Base-by-base conservation (phyloP, 306 rosid genomes). In the Vigna mungo region DNA sequence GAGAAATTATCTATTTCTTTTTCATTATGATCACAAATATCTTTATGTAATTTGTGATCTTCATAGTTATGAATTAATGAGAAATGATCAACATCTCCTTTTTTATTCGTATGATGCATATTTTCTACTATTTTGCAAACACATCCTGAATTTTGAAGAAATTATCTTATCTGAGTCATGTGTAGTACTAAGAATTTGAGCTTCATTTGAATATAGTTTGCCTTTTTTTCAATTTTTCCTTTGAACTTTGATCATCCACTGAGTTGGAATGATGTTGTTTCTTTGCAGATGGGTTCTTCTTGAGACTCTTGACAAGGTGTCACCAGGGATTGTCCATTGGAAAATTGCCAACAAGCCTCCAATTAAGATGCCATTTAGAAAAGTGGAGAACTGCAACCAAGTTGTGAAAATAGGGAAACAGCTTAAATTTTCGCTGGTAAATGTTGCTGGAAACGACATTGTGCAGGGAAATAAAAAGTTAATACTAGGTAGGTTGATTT, bases 361-460 rank as follows among this genome's bases (percentile, higher is more conserved):
- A 4, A 92, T 95, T 41, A 92, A 92, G 86, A 92, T 95, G 99
- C 99, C 99, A 44, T 92, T 95, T 69, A 95, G 84, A 83, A 95
- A 95, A 90, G 97, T 95, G n/a, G 97, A 95, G 81, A 95, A 95
- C 81, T 95, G 99, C 81, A 95, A 95, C 76, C 99, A 95, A 84
- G 97, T 92, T 30, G 93, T 95, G 64, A 92, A 90, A 83, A 79
- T 95, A 5, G 99, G 99, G 86, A 95, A 89, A 76, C 97, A 95
- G 70, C 74, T 95, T 69, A 92, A 89, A 73, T 95, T 95, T 87
- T 95, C 99, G 16, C 78, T 95, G 65, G 99, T 95, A 67, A 95
- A 95, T 78, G 74, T 95, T 83, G 99, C 99, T 71, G 99, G 99
- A 74, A 90, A 92, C 78, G 99, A 95, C 75, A 90, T 95, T 78